Evolutionary conservation across 2,329 filamentous ascomycete genomes (phyloP), one percentile per base, ranked within the genome.

Genomic region (Sporothrix dimorphospora): DNA sequence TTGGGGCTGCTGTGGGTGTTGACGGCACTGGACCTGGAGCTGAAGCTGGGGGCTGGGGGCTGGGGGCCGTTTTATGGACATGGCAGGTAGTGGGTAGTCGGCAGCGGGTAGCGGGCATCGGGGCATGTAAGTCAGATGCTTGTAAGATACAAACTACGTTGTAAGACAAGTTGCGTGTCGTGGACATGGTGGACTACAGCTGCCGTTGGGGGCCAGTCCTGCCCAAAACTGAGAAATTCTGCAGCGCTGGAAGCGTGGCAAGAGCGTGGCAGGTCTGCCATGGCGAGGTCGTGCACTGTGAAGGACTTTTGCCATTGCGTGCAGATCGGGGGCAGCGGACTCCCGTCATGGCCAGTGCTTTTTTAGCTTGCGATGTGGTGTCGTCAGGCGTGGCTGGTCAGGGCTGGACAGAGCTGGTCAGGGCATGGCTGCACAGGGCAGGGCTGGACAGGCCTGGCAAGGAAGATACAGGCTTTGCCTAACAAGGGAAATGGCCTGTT

Each of bases 401-500:
- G 11, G 24, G 30, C 24, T 24, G 12, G 8, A 30, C 30, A 34
- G 30, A 6, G 30, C 30, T 34, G 30, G 47, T 8, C 40, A 42
- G 34, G 16, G 27, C 16, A 59, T 11, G 51, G 51, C 24, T 55
- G 30, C 30, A 3, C 7, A 59, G 55, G 11, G 30, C 19, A 38
- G n/a, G 47, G 47, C 16, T 30, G 21, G 51, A 59, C 12, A 38
- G 55, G 11, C 1, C 59, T 61, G 57, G 38, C 57, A 40, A 61
- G 34, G 19, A 30, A 11, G 24, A 30, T 21, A 5, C 59, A 47
- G 63, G 24, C 63, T 30, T 66, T 47, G 24, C 63, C 63, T n/a
- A 66, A 34, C 16, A 34, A 66, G 63, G 63, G 24, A 66, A 66
- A 66, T 34, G 63, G 63, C 63, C 63, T 66, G 42, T 49, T 45